phyloP scores from a whole-genome alignment of 495 filamentous ascomycete genomes.

The Hypomontagnella monticulosa region DNA sequence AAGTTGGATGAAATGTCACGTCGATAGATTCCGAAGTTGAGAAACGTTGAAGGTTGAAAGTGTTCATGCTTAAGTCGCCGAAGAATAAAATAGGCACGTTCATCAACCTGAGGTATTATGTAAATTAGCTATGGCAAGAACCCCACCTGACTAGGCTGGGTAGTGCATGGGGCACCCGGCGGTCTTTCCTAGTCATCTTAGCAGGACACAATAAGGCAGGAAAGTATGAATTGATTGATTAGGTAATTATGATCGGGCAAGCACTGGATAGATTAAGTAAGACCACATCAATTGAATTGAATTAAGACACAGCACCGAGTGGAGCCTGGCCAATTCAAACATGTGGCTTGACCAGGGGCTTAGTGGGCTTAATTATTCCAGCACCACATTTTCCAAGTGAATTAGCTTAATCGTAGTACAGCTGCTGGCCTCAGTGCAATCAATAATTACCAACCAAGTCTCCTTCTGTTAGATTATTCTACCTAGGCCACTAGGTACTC shows the following conservation, averaged over 20 bases:
- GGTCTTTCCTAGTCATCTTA: too few relatives aligned
- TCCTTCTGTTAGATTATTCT: conserved; percentile 9
- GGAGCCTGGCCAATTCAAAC: conserved; percentile 8
- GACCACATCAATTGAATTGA: too few relatives aligned
- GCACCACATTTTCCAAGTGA: conserved; percentile 35
- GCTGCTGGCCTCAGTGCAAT: conserved; percentile 28
- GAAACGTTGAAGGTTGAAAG: conserved; percentile 2
- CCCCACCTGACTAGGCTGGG: background rate
- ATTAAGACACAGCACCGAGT: too few relatives aligned
- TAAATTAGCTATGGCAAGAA: background rate
- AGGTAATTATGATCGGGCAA: conserved; percentile 16
- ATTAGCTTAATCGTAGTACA: conserved; percentile 38
- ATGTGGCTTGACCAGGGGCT: conserved; percentile 44
- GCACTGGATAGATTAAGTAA: conserved; percentile 7
- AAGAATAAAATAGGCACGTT: conserved; percentile 9
- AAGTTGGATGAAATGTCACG: conserved; percentile 8
- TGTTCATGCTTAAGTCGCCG: conserved; percentile 10
- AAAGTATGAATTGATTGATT: background rate
- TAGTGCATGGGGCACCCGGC: too few relatives aligned
- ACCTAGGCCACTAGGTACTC: conserved; percentile 3
- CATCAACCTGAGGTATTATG: background rate
- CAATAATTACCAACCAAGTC: conserved; percentile 3
- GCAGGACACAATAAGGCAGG: background rate
- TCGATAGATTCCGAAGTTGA: conserved; percentile 2
- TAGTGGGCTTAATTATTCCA: background rate